Conservation (phyloP, 2,329 filamentous ascomycete genomes). For the Pseudogymnoascus sp. region DNA sequence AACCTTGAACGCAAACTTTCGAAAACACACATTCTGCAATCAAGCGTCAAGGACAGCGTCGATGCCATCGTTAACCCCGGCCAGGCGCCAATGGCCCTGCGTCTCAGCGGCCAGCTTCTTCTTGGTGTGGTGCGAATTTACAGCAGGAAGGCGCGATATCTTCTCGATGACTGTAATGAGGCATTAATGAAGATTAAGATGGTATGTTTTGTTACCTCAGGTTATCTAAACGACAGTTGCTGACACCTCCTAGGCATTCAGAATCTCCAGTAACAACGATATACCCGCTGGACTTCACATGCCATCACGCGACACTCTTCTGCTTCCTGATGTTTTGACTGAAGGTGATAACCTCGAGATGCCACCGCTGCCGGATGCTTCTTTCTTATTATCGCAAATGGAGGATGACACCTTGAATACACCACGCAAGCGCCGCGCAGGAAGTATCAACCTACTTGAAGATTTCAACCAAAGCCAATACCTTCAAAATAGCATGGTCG, state of each 20-base stretch:
- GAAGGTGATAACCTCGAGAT: constrained; percentile 73
- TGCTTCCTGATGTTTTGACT: constrained; percentile 86
- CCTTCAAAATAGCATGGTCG: constrained; percentile 57
- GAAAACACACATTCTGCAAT: constrained; percentile 91
- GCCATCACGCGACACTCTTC: constrained; percentile 76
- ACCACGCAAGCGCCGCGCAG: constrained; percentile 49
- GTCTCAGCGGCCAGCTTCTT: constrained; percentile 86
- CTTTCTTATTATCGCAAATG: constrained; percentile 70
- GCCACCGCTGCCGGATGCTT: constrained; percentile 80
- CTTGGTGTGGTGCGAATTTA: constrained; percentile 97
- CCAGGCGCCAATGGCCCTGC: constrained; percentile 89
- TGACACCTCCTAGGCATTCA: constrained; percentile 66
- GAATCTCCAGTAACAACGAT: constrained; percentile 89
- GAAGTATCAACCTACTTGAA: constrained; percentile 60
- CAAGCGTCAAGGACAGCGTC: constrained; percentile 90
- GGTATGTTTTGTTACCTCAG: constrained; percentile 55
- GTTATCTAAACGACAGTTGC: constrained; percentile 15
- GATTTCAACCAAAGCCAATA: constrained; percentile 73
- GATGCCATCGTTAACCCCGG: constrained; percentile 88
- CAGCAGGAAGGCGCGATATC: constrained; percentile 90
- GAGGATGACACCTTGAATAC: constrained; percentile 48
- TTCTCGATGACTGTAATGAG: constrained; percentile 96
- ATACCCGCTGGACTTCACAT: constrained; percentile 74
- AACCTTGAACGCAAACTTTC: constrained; percentile 98
- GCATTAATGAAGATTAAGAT: constrained; percentile 97